Base-by-base conservation (phyloP, 306 rosid genomes). In the Luffa aegyptiaca region DNA sequence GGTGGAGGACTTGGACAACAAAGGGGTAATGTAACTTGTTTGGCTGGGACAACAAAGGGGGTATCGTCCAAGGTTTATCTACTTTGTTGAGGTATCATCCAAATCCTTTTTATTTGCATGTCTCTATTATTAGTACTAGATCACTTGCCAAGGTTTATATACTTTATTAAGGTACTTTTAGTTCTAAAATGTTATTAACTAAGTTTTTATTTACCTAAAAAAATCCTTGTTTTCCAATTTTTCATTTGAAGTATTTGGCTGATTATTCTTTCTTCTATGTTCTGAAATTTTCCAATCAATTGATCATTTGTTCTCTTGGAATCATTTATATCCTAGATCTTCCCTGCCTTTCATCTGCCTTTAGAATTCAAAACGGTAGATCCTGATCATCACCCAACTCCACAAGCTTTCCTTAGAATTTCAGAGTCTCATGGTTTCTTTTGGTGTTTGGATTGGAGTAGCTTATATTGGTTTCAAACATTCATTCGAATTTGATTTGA, bases 41-140 rank as follows among this genome's bases (percentile, higher is more conserved):
- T n/a, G n/a, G n/a, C n/a, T n/a, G n/a, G n/a, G n/a, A n/a, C n/a
- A n/a, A n/a, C n/a, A n/a, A n/a, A n/a, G n/a, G n/a, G n/a, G n/a
- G n/a, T n/a, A n/a, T n/a, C n/a, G n/a, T n/a, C n/a, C n/a, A n/a
- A n/a, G n/a, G n/a, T n/a, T n/a, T n/a, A n/a, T n/a, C n/a, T n/a
- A n/a, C n/a, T n/a, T n/a, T n/a, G n/a, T n/a, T n/a, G n/a, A n/a
- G n/a, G n/a, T n/a, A n/a, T n/a, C n/a, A n/a, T n/a, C n/a, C 76
- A 81, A 69, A 52, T 45, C 74, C 6, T 66, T 80, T 80, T 51
- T 81, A 18, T 84, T 36, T 44, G 61, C 85, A 93, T 95, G 97
- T 90, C 95, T 91, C 81, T 89, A 93, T 81, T 93, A 93, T 85
- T 91, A 87, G 86, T 81, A 65, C 81, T 49, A 73, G 21, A 73